Evolutionary conservation across 192 early-diverging fungal species (phyloP).

Genomic region (Coemansia sp.): DNA sequence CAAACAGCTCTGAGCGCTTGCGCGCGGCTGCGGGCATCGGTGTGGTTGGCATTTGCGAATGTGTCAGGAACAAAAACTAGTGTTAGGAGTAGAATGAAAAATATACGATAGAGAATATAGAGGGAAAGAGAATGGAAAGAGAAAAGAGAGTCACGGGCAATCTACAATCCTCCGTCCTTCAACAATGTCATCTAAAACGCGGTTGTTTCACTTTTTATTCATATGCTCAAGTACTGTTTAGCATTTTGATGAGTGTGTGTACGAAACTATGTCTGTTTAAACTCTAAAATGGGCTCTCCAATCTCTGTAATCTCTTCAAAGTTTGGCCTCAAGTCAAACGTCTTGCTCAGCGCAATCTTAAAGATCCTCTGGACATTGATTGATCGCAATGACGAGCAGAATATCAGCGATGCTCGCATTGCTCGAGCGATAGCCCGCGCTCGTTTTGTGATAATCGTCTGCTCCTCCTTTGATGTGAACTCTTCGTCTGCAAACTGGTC

Average conservation of each 20-base stretch:
- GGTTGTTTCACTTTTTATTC: too few relatives aligned
- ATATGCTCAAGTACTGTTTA: too few relatives aligned
- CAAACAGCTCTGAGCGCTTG: slow-evolving; percentile 39
- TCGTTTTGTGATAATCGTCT: slow-evolving; percentile 91
- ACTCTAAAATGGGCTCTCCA: slow-evolving; percentile 91
- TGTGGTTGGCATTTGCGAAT: slow-evolving; percentile 19
- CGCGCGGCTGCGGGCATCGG: slow-evolving; percentile 45
- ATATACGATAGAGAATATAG: background rate
- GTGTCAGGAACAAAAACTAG: background rate
- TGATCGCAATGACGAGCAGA: slow-evolving; percentile 88
- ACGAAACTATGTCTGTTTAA: slow-evolving; percentile 40
- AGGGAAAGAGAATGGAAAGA: background rate
- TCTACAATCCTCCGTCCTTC: background rate
- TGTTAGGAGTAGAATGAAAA: background rate
- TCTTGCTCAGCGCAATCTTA: slow-evolving; percentile 91
- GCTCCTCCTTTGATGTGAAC: slow-evolving; percentile 74
- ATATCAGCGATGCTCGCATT: slow-evolving; percentile 94
- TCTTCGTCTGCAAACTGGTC: slow-evolving; percentile 77
- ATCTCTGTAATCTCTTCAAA: slow-evolving; percentile 89
- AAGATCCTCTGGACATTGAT: slow-evolving; percentile 98
- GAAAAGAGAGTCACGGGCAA: background rate
- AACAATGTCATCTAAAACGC: background rate
- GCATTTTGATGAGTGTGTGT: too few relatives aligned
- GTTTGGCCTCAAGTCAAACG: slow-evolving; percentile 90
- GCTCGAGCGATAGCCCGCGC: slow-evolving; percentile 85